These are phyloP conservation scores for Ambrosia artemisiifolia DNA, from an alignment of 129 eudicot species.

Conservation along the genomic window DNA sequence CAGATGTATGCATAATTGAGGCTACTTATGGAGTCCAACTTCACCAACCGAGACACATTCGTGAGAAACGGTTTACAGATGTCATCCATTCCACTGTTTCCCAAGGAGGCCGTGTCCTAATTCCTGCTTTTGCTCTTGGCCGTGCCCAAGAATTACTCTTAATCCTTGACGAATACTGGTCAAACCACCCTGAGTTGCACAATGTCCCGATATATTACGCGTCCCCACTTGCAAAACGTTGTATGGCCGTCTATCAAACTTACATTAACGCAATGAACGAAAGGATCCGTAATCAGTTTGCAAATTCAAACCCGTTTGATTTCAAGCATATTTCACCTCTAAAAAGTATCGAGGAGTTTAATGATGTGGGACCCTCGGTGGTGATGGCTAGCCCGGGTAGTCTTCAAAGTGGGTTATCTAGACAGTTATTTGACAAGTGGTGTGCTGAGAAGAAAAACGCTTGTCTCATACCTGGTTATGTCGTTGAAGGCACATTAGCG, in stretches of 20 bases:
- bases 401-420: conserved; percentile 87
- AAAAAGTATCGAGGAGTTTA: conserved; percentile 74
- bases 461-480: conserved; percentile 90
- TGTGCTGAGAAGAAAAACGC: conserved; percentile 87
- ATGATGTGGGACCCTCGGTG: conserved; percentile 84
- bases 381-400: conserved; percentile 98
- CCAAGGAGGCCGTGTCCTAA: conserved; percentile 92
- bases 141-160: conserved; percentile 93
- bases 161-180: conserved; percentile 95
- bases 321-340: conserved; percentile 87
- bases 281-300: conserved; percentile 78
- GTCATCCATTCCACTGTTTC: conserved; percentile 80
- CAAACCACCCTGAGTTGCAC: conserved; percentile 82
- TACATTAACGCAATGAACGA: conserved; percentile 93
- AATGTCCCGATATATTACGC: conserved; percentile 91
- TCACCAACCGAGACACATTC: conserved; percentile 74
- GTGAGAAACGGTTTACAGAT: conserved; percentile 93
- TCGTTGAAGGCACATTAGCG: conserved; percentile 80
- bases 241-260: conserved; percentile 98
- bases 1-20: conserved; percentile 91
- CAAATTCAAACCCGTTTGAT: conserved; percentile 77
- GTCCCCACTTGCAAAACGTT: conserved; percentile 93
- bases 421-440: conserved; percentile 95
- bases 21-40: conserved; percentile 95
- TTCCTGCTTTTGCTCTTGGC: conserved; percentile 97